These are phyloP conservation scores for Corylus americana DNA, from an alignment of 306 rosid species.

Conservation along the genomic window DNA sequence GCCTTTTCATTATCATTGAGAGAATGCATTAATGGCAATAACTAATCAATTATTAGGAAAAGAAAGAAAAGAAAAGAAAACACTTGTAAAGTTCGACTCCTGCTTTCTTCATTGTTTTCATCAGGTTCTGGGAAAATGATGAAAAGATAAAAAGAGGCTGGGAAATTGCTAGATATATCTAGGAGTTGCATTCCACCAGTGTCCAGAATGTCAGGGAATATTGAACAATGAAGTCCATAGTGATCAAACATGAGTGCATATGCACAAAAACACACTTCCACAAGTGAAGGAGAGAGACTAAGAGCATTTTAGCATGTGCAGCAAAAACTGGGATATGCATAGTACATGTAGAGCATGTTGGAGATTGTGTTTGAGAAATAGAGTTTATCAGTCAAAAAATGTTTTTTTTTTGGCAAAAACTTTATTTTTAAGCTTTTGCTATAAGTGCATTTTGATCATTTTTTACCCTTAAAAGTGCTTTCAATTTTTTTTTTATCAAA, in stretches of 20 bases:
- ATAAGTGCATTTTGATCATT: too few relatives aligned
- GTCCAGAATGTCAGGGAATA: not conserved
- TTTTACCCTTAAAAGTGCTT: too few relatives aligned
- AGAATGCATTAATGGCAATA: not conserved
- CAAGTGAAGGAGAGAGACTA: not conserved
- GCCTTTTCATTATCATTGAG: not conserved
- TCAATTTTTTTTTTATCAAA: too few relatives aligned
- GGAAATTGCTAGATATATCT: not conserved
- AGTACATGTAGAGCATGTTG: too few relatives aligned
- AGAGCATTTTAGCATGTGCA: not conserved
- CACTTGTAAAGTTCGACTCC: not conserved
- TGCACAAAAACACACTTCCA: not conserved
- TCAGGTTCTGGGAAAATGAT: not conserved
- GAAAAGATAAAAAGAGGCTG: not conserved
- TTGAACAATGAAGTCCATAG: not conserved
- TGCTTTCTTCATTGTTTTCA: not conserved
- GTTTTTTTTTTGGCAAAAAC: too few relatives aligned
- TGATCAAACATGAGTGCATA: not conserved
- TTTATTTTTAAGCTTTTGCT: too few relatives aligned
- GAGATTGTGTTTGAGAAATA: too few relatives aligned
- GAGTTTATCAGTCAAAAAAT: fast-evolving
- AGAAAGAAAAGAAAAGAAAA: not conserved
- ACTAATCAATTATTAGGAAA: not conserved
- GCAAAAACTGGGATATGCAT: not conserved
- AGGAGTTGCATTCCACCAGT: not conserved